Base-by-base conservation (phyloP, 2,329 filamentous ascomycete genomes). In the Ceratocystis papillata region DNA sequence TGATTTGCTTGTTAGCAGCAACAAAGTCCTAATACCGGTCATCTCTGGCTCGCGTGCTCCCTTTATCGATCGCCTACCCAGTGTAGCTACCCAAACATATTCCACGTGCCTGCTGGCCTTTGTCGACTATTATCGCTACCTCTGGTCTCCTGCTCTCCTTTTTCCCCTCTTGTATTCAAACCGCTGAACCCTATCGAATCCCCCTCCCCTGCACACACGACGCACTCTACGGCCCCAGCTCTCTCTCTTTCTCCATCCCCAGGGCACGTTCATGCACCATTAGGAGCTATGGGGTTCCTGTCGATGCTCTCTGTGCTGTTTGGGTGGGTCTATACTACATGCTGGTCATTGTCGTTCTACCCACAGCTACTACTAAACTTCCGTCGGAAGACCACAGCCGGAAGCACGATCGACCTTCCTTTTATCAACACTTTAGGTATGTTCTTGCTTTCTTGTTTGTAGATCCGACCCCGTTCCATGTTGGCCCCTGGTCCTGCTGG, bases 291-390 rank as follows among this genome's bases (percentile, higher is more conserved):
- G 83, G 69, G 63, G 22, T 66, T 65, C 79, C 85, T 67, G 70
- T 74, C 37, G 71, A 79, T 67, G 65, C 57, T 83, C 20, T 85
- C 82, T 63, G 81, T 78, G 72, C 72, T 87, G 41, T 83, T 89
- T 71, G 88, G 88, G 75, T 91, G 88, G 87, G 77, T 87, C 72
- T 92, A 92, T 76, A 87, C 84, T 69, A 69, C 86, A 62, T 85
- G 83, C 75, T 94, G 93, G 93, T 93, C 89, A 12, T 77, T 87
- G 17, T 96, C 90, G 17, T 97, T 96, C 78, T 97, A 97, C 75
- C 92, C 93, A 1, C 94, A 97, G 74, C 85, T 88, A 5, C 77
- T 95, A 68, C 82, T 90, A 69, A 97, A 96, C 79, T 87, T 81
- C 74, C 79, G 79, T 37, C 87, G 90, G 65, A 83, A 84, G 67